Conservation (phyloP, 768 basidiomycete species). For the Lyophyllum decastes region DNA sequence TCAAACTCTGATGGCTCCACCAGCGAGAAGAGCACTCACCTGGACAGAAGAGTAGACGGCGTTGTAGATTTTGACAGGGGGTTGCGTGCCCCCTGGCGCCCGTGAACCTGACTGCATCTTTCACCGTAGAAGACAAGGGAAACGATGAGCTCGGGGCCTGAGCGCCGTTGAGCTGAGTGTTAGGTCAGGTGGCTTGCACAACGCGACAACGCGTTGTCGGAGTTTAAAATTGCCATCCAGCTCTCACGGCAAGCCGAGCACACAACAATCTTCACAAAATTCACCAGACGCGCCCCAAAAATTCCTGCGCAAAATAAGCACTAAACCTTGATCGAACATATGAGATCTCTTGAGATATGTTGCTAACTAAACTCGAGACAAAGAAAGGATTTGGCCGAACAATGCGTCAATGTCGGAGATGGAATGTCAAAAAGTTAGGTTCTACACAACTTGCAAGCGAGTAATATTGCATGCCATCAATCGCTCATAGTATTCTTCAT, state of each 20-base stretch:
- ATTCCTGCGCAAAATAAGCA: not conserved
- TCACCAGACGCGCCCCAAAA: not conserved
- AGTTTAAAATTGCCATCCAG: constrained; percentile 24
- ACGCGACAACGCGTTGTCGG: constrained; percentile 44
- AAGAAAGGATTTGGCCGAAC: constrained; percentile 1
- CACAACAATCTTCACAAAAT: no score
- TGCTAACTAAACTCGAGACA: not conserved
- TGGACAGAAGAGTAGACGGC: constrained; percentile 90
- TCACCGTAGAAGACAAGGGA: constrained; percentile 25
- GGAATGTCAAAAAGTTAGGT: constrained; percentile 4
- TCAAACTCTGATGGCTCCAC: constrained; percentile 28
- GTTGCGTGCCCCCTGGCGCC: constrained; percentile 41
- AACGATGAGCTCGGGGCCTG: constrained; percentile 24
- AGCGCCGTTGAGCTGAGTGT: constrained; percentile 19
- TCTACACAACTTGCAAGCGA: not conserved
- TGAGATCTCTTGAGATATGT: not conserved
- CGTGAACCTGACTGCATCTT: constrained; percentile 50
- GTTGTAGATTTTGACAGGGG: constrained; percentile 88
- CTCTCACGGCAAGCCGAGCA: not conserved
- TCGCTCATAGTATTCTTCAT: constrained; percentile 17
- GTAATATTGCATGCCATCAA: not conserved
- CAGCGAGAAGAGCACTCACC: constrained; percentile 34
- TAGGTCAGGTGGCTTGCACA: constrained; percentile 34
- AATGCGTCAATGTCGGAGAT: constrained; percentile 20
- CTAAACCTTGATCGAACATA: not conserved